phyloP scores from a whole-genome alignment of 2,329 filamentous ascomycete genomes.

The Rutstroemia sp. region DNA sequence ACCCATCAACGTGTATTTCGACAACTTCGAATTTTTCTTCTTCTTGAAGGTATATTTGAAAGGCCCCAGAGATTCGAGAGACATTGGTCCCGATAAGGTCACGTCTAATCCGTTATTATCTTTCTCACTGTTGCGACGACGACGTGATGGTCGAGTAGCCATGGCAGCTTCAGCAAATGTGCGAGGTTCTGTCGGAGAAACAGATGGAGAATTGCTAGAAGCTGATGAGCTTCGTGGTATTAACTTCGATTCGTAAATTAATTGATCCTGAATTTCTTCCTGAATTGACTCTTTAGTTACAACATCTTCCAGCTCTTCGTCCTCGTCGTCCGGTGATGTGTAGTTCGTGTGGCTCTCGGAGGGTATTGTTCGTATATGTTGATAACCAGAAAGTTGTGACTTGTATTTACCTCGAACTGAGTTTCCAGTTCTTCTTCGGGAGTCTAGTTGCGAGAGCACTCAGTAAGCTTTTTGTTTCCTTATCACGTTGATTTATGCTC shows the following conservation, averaged over 20 bases:
- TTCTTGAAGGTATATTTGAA: slow-evolving; percentile 14
- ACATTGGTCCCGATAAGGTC: slow-evolving; percentile 8
- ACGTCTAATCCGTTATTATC: slow-evolving; percentile 2
- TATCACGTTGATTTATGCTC: background rate
- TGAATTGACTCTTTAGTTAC: slow-evolving; percentile 7
- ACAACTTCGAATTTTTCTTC: slow-evolving; percentile 8
- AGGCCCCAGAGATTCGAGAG: slow-evolving; percentile 10
- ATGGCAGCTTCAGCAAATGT: slow-evolving; percentile 12
- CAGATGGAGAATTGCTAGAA: background rate
- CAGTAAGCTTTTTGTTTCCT: slow-evolving; percentile 6
- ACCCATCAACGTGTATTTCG: background rate
- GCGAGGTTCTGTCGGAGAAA: background rate
- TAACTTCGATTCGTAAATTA: slow-evolving; percentile 1
- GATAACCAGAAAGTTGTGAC: background rate
- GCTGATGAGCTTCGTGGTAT: background rate
- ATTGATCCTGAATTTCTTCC: slow-evolving; percentile 8
- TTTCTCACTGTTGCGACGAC: slow-evolving; percentile 2
- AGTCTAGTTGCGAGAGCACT: slow-evolving; percentile 1
- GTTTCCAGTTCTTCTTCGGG: background rate
- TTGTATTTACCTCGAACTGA: background rate
- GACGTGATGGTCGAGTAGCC: slow-evolving; percentile 7
- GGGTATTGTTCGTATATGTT: slow-evolving; percentile 7
- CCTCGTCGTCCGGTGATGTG: background rate
- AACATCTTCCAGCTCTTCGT: background rate
- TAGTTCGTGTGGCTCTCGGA: background rate